Conservation (phyloP, 176 grass and related monocot genomes). For the Hordeum marinum region DNA sequence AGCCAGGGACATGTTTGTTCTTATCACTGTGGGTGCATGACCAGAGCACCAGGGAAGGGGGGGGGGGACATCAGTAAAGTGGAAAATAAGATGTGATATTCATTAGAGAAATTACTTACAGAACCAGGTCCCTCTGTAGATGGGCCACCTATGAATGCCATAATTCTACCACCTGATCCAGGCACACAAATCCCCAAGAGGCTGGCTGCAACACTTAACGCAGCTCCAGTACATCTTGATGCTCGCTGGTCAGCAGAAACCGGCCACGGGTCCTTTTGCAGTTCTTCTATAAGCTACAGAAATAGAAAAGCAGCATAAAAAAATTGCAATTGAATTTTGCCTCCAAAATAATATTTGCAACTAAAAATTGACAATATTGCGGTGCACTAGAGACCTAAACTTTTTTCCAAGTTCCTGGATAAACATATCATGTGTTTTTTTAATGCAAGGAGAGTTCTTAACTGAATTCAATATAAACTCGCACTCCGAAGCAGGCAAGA, state of each 20-base stretch:
- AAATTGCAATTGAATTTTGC: background rate
- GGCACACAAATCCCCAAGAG: constrained; percentile 84
- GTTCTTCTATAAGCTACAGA: constrained; percentile 81
- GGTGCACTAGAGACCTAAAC: background rate
- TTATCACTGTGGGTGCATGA: background rate
- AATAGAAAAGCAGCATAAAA: background rate
- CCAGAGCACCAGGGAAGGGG: background rate
- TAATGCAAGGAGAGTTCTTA: constrained; percentile 27
- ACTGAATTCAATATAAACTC: constrained; percentile 93
- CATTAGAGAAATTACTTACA: constrained; percentile 50
- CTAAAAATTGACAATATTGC: background rate
- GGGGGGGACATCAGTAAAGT: background rate
- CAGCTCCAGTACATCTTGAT: constrained; percentile 78
- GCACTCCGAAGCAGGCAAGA: constrained; percentile 84
- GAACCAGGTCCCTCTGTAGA: constrained; percentile 69
- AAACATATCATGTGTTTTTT: constrained; percentile 6
- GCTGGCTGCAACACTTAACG: constrained; percentile 73
- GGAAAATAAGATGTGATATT: constrained; percentile 1
- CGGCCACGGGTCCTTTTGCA: constrained; percentile 88
- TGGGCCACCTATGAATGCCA: constrained; percentile 89
- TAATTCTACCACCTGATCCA: constrained; percentile 94
- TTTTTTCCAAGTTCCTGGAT: background rate
- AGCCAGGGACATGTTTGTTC: background rate
- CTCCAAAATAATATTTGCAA: constrained; percentile 1
- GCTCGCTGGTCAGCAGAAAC: constrained; percentile 69